Evolutionary conservation across 345 rosid species (phyloP), one percentile per base, ranked within the genome.

Genomic region (Brassica carinata): DNA sequence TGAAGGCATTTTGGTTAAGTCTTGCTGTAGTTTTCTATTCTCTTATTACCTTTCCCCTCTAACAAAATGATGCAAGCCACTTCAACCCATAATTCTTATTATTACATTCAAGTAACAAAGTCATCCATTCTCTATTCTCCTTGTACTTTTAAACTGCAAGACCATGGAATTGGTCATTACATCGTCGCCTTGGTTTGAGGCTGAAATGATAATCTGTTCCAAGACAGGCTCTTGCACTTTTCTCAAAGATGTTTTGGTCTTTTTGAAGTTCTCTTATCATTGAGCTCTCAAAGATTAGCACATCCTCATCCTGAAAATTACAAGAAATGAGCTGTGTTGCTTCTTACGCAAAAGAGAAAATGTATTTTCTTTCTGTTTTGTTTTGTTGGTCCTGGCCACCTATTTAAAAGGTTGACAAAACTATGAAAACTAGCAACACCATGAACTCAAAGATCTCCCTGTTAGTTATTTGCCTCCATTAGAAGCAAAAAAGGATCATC

Each of bases 381-480:
- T 71, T 51, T 63, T 51, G 66, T 27, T 63, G 64, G 58, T 13
- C 7, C 64, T 48, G 33, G 30, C 63, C 6, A n/a, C n/a, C 0
- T 14, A 14, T 43, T 11, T 43, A 77, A 77, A 77, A 77, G 53
- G 75, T 70, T 48, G 81, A 69, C 74, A 17, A 69, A 43, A 43
- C 15, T 29, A 2, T 43, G 59, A 30, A 29, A 30, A 31, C 23
- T 67, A 69, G 31, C 80, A 9, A 30, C 80, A 69, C 11, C 48
- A 9, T 66, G 48, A 66, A 34, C 29, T 18, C 53, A 18, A 69
- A 61, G 23, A 67, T 26, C 7, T 34, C 27, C 15, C 19, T 26
- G 61, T 55, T 55, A 1, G 26, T 23, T 23, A 55, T 6, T 55
- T 5, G 61, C 2, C 17, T 17, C 19, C 61, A 55, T 55, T 17